Conservation (phyloP, 2,329 filamentous ascomycete genomes). For the Fusarium dlaminii region DNA sequence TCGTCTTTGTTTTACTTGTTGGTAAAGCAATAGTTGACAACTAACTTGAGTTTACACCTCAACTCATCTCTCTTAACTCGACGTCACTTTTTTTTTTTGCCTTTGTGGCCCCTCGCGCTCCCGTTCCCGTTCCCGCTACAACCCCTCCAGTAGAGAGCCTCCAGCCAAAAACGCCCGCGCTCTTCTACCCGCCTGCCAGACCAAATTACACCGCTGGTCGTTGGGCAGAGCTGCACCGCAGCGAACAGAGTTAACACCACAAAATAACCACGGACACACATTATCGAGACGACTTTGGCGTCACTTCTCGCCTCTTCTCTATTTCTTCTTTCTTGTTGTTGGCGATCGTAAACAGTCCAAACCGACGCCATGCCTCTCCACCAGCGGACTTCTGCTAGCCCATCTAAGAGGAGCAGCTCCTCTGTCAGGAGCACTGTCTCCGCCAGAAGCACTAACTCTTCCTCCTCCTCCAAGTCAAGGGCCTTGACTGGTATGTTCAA, state of each 20-base stretch:
- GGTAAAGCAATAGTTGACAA: constrained; percentile 19
- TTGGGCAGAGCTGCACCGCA: constrained; percentile 46
- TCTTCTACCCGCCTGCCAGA: constrained; percentile 41
- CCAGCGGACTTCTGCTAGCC: constrained; percentile 42
- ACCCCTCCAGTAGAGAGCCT: constrained; percentile 30
- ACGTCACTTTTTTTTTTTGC: constrained; percentile 35
- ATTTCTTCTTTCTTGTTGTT: constrained; percentile 29
- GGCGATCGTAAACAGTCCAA: constrained; percentile 34
- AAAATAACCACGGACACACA: constrained; percentile 35
- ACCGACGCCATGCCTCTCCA: constrained; percentile 42
- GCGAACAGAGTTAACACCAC: constrained; percentile 30
- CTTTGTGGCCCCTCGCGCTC: constrained; percentile 38
- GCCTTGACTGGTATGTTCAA: constrained; percentile 39
- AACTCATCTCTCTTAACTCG: constrained; percentile 6
- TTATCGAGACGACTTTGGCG: constrained; percentile 28
- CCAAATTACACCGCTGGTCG: constrained; percentile 37
- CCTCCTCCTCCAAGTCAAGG: constrained; percentile 27
- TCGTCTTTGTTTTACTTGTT: constrained; percentile 11
- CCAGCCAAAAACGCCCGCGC: constrained; percentile 36
- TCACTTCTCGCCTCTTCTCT: constrained; percentile 10
- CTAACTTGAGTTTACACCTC: constrained; percentile 14
- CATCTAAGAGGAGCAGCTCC: constrained; percentile 41
- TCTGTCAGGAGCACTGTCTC: constrained; percentile 35
- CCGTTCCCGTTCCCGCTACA: constrained; percentile 39
- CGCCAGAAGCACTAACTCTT: constrained; percentile 24